Evolutionary conservation across 257 asterid species (phyloP).

Genomic region (Mitragyna speciosa): DNA sequence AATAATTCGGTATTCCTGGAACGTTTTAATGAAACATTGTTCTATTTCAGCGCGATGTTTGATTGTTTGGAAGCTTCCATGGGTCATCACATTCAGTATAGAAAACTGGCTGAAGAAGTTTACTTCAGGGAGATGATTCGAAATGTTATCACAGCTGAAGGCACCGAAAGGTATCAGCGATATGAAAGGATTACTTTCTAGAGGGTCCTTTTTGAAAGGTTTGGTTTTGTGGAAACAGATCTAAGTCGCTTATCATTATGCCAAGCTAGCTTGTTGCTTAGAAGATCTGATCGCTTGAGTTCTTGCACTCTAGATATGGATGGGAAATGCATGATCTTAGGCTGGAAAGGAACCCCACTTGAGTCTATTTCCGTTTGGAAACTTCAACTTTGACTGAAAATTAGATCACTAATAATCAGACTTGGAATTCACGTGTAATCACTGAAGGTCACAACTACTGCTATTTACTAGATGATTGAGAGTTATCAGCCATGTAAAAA

Average conservation of each 20-base stretch:
- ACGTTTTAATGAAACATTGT: conserved; percentile 42
- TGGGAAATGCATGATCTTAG: conserved; percentile 42
- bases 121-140: conserved; percentile 31
- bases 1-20: conserved; percentile 37
- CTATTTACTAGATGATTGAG: no score
- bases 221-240: conserved; percentile 40
- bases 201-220: conserved; percentile 39
- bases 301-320: conserved; percentile 38
- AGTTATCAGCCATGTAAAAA: no score
- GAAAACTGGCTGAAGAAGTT: conserved; percentile 34
- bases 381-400: not conserved
- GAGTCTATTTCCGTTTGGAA: conserved; percentile 53
- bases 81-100: conserved; percentile 20
- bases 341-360: conserved; percentile 48
- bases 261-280: conserved; percentile 42
- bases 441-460: no score
- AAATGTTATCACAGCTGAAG: conserved; percentile 44
- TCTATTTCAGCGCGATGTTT: conserved; percentile 38
- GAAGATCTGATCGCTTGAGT: conserved; percentile 29
- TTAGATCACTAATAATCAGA: no score
- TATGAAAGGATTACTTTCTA: conserved; percentile 39
- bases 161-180: conserved; percentile 26
- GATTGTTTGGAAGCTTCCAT: conserved; percentile 42
- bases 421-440: no score
- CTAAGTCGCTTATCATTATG: conserved; percentile 41